Base-by-base conservation (phyloP, 2,329 filamentous ascomycete genomes). In the Beauveria bassiana region DNA sequence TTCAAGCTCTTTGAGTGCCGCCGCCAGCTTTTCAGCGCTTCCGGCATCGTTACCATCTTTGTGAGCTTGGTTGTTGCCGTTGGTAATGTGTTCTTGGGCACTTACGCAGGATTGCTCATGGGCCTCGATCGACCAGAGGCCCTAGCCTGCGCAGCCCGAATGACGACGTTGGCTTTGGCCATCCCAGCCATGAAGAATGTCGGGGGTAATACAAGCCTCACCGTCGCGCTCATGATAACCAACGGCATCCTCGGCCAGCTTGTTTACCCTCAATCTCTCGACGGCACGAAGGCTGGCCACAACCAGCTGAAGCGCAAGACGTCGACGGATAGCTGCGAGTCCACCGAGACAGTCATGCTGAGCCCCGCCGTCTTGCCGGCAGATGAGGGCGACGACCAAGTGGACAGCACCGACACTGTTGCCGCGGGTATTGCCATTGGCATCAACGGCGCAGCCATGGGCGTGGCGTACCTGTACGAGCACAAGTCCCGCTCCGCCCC, bases 401-500 rank as follows among this genome's bases (percentile, higher is more conserved):
- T 5, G 22, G 70, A 72, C 20, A 72, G 75, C 59, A 69, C 77
- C 0, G 61, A 69, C 2, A 78, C 74, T 0, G 75, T 84, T 2
- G 81, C 81, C 0, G 73, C 78, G 0, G 83, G 82, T 42, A 75
- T 82, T 42, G 75, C 81, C 0, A 75, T 84, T 54, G 83, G 83
- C 3, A 78, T 85, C 72, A 86, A 85, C 64, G 81, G 81, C 1
- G 82, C 82, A 0, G 83, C 83, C 3, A 84, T 86, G 81, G 83
- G 83, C 2, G 82, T 83, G 0, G 77, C 82, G 0, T 81, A 83
- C 63, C 73, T 85, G 16, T 83, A 85, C 61, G 81, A 84, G 69
- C 76, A 75, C 8, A 74, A 74, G 59, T 83, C 79, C 64, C 76
- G 74, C 1, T 79, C 82, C 3, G 81, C 81, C 2, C 81, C 82